Percentiles rank a stretch among this genome's conserved stretches.
Conservation (phyloP, 2,329 filamentous ascomycete genomes). For the Fusarium piperis region DNA sequence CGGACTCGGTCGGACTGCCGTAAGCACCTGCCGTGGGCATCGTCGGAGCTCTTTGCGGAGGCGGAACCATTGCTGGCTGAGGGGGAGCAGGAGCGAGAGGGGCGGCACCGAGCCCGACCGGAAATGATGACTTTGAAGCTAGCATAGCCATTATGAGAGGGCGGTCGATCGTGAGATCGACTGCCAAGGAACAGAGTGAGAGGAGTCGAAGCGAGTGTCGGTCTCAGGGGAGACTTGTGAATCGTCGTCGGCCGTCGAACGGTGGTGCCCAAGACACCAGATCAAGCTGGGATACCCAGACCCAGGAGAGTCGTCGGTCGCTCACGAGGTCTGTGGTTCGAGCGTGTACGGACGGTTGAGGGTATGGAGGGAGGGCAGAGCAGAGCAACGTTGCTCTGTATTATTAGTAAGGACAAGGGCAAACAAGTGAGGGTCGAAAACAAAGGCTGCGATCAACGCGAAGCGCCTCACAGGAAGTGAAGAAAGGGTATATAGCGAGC, state of each 20-base stretch:
- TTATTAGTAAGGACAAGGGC: slow-evolving; percentile 35
- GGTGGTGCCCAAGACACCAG: slow-evolving; percentile 36
- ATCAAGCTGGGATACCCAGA: slow-evolving; percentile 34
- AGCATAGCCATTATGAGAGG: slow-evolving; percentile 74
- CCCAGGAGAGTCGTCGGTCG: slow-evolving; percentile 32
- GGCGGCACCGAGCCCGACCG: slow-evolving; percentile 60
- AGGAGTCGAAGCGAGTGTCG: not conserved
- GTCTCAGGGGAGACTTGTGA: not conserved
- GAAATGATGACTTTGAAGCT: slow-evolving; percentile 77
- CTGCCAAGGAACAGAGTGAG: not conserved
- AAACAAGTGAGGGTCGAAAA: slow-evolving; percentile 18
- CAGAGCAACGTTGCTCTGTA: slow-evolving; percentile 20
- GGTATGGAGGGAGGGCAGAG: not conserved
- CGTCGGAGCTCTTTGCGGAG: slow-evolving; percentile 62
- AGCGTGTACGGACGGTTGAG: slow-evolving; percentile 12
- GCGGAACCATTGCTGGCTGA: slow-evolving; percentile 58
- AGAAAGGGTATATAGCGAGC: slow-evolving; percentile 23
- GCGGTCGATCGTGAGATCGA: slow-evolving; percentile 12
- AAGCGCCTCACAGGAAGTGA: slow-evolving; percentile 31
- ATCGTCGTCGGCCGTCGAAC: slow-evolving; percentile 15
- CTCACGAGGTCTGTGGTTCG: slow-evolving; percentile 23
- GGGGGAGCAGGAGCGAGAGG: slow-evolving; percentile 58
- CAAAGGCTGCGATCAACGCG: slow-evolving; percentile 41
- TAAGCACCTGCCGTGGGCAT: slow-evolving; percentile 64
- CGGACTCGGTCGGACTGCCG: slow-evolving; percentile 88